Base-by-base conservation (phyloP, 2,329 filamentous ascomycete genomes). In the Xylaria digitata region DNA sequence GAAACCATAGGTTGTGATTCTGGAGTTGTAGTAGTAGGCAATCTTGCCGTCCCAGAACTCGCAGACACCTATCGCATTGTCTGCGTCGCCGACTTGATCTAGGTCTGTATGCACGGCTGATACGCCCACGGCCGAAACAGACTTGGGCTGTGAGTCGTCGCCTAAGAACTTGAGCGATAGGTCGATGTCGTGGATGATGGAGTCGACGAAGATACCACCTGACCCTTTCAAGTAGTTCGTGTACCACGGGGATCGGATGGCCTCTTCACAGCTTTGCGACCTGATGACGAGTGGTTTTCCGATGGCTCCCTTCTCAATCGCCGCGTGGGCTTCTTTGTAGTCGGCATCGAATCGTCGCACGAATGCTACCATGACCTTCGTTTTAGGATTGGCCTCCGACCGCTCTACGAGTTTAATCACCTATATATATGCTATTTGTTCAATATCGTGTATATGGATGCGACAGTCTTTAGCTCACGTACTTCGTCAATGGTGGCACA, bases 191-290 rank as follows among this genome's bases (percentile, higher is more conserved):
- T 58, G 55, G 17, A 58, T 58, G 15, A 48, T 37, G 2, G 55
- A 58, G 26, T 58, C 55, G 26, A 58, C 42, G 34, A 58, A 58
- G n/a, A 58, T 58, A 17, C 55, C 55, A 17, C 55, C 55, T 17
- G 55, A 58, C 21, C 55, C 55, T 23, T 48, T 58, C 42, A 58
- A 19, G 55, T 58, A 58, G 26, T 58, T 48, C n/a, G 55, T 58
- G 13, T 58, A 58, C 55, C 55, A 58, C 13, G 42, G 55, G 17
- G 55, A 48, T 37, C 42, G 23, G 17, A 58, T 58, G 8, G 55
- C 55, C 23, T 58, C 42, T 26, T 58, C 55, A 17, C 55, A 58
- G 42, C 42, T 34, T 23, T 58, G 55, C n/a, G 55, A 58, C 37
- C 55, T 46, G 7, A 58, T n/a, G 7, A 58, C 5, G 23, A 58